Base-by-base conservation (phyloP, 306 rosid species). In the Quillaja saponaria region DNA sequence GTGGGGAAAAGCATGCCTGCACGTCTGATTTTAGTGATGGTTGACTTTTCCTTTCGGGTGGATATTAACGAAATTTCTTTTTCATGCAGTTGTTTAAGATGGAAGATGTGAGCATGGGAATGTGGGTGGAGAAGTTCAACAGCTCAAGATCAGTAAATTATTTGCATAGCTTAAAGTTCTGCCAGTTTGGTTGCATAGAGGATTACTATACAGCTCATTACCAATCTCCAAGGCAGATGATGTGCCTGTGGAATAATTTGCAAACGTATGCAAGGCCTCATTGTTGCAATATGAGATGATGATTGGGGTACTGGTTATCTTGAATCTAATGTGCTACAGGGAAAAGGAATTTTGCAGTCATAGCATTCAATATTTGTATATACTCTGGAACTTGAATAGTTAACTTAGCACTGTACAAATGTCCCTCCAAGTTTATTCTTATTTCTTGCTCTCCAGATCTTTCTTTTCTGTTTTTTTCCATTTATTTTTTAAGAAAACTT, bases 61-160 rank as follows among this genome's bases (percentile, higher is more conserved):
- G 48, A 63, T 39, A 13, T 49, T 50, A 40, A 33, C 13, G 0
- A 55, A 55, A 34, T 64, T 34, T 35, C 16, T 16, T 55, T 60
- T 34, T 19, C 54, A 44, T 73, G 84, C 85, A 90, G 97, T 66
- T 90, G 71, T 90, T 90, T 58, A 90, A 90, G 78, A 90, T 90
- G 97, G 97, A 90, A 77, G 97, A 90, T 55, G 97, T 90, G 71
- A 90, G 97, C 61, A 81, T 90, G 97, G 97, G 97, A 77, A 77
- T 87, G 97, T 90, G 97, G 97, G 90, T 90, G 6, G 84, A 82
- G 67, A 72, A 82, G 65, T 90, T 87, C 74, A 90, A 84, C 85
- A 56, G 72, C 53, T 64, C 88, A 18, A 87, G 54, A 61, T 71
- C 76, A n/a, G 95, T 90, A 3, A 42, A 73, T 46, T 90, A 90